A percentile compares a stretch with the other conserved stretches of the same genome.
Conservation (phyloP, 2,329 filamentous ascomycete genomes). For the Chaetoscypha palmicola region DNA sequence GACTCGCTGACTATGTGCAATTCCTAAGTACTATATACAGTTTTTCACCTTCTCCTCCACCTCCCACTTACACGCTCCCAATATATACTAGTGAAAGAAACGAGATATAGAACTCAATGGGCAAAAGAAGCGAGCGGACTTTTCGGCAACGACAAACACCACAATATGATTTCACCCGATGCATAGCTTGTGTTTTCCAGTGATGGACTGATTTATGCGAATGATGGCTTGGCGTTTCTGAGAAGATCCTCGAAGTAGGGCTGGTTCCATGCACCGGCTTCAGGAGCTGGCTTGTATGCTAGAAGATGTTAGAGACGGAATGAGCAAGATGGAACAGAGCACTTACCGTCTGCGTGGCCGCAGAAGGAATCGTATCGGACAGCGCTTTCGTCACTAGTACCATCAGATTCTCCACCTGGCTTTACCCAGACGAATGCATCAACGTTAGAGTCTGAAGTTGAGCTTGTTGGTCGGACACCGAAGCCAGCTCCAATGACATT, state of each 20-base stretch:
- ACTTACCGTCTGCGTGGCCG: slow-evolving; percentile 41
- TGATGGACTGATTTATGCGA: slow-evolving; percentile 10
- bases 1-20: not conserved
- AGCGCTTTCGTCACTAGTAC: slow-evolving; percentile 29
- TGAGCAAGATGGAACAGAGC: slow-evolving; percentile 43
- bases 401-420: slow-evolving; percentile 31
- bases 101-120: not conserved
- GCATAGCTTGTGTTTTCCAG: not conserved
- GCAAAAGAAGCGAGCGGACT: not conserved
- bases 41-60: not conserved
- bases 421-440: slow-evolving; percentile 33
- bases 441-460: slow-evolving; percentile 21
- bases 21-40: not conserved
- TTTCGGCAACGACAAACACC: not conserved
- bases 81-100: not conserved
- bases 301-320: not conserved
- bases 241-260: slow-evolving; percentile 39
- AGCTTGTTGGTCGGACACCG: slow-evolving; percentile 28
- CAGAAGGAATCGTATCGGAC: slow-evolving; percentile 44
- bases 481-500: slow-evolving; percentile 32
- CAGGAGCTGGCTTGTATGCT: slow-evolving; percentile 36
- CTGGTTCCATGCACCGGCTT: slow-evolving; percentile 39
- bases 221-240: slow-evolving; percentile 32
- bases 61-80: not conserved
- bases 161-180: not conserved